Conservation (phyloP, 2,329 filamentous ascomycete species). For the Teratosphaeria gauchensis region DNA sequence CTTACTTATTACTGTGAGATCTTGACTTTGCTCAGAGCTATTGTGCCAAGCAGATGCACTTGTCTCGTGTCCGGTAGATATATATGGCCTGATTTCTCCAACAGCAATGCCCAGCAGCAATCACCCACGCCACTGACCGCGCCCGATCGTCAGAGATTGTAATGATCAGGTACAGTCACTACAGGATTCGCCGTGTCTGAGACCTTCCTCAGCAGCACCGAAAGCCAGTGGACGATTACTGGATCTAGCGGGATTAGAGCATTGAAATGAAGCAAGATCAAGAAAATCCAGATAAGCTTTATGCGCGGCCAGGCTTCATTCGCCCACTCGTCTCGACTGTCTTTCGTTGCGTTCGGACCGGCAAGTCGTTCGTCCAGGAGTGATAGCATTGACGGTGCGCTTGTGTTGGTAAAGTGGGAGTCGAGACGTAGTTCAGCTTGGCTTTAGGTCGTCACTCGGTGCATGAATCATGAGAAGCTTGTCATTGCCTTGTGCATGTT, state of each 20-base stretch:
- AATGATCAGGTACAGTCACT: not conserved
- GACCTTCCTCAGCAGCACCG: slow-evolving; percentile 5
- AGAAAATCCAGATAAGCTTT: slow-evolving; percentile 11
- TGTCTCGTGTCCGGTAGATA: not conserved
- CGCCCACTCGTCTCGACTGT: slow-evolving; percentile 8
- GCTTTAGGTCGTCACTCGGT: not conserved
- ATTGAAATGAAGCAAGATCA: slow-evolving; percentile 14
- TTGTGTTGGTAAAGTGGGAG: not conserved
- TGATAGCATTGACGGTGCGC: slow-evolving; percentile 1
- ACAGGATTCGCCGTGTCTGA: slow-evolving; percentile 2
- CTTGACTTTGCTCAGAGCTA: too few relatives aligned
- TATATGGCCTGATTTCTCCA: too few relatives aligned
- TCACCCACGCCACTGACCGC: not conserved
- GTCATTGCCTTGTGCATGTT: not conserved
- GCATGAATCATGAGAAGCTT: not conserved
- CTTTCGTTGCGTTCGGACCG: slow-evolving; percentile 8
- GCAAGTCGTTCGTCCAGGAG: slow-evolving; percentile 10
- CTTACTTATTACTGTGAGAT: too few relatives aligned
- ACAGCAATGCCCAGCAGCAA: not conserved
- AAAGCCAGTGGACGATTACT: slow-evolving; percentile 12
- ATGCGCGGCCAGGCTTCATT: slow-evolving; percentile 8
- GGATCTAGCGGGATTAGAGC: slow-evolving; percentile 11
- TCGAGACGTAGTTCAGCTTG: not conserved
- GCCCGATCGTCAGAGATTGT: not conserved
- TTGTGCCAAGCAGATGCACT: too few relatives aligned